Conservation (phyloP, 2,329 filamentous ascomycete species). For the Zelopaecilomyces penicillatus region DNA sequence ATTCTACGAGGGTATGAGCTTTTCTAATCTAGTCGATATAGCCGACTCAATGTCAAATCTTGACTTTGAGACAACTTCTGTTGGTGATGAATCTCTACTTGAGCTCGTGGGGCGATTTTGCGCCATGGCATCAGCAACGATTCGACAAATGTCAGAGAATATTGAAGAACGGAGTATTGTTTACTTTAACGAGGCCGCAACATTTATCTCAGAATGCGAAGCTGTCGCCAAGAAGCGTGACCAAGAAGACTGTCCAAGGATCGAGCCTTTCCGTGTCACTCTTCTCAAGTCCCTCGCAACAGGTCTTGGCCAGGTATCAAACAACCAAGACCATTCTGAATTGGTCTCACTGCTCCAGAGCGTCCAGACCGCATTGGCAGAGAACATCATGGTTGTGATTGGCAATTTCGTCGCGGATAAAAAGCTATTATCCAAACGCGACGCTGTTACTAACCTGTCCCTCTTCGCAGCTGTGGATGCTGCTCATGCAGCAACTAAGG, state of each 20-base stretch:
- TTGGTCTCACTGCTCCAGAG: slow-evolving; percentile 15
- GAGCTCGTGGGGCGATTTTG: slow-evolving; percentile 27
- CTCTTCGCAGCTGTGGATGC: slow-evolving; percentile 28
- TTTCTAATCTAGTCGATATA: slow-evolving; percentile 25
- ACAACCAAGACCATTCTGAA: slow-evolving; percentile 16
- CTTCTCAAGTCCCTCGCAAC: slow-evolving; percentile 26
- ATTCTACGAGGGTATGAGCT: slow-evolving; percentile 40
- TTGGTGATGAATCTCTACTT: slow-evolving; percentile 17
- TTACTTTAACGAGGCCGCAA: slow-evolving; percentile 26
- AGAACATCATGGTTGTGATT: slow-evolving; percentile 17
- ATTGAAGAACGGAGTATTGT: slow-evolving; percentile 33
- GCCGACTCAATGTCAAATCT: slow-evolving; percentile 24
- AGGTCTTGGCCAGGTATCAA: slow-evolving; percentile 20
- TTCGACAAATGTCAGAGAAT: slow-evolving; percentile 37
- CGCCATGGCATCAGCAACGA: slow-evolving; percentile 21
- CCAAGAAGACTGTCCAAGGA: neutral
- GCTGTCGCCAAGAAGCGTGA: slow-evolving; percentile 3
- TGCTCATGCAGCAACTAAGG: slow-evolving; percentile 13
- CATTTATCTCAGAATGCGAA: slow-evolving; percentile 19
- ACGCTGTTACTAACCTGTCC: slow-evolving; percentile 15
- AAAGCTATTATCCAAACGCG: slow-evolving; percentile 18
- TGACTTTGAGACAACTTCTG: slow-evolving; percentile 15
- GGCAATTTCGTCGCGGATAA: slow-evolving; percentile 21
- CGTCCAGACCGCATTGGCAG: slow-evolving; percentile 20
- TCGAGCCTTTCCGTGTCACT: slow-evolving; percentile 25